These are phyloP conservation scores for Neurospora sp. DNA, from an alignment of 495 filamentous ascomycete species.

Conservation along the genomic window DNA sequence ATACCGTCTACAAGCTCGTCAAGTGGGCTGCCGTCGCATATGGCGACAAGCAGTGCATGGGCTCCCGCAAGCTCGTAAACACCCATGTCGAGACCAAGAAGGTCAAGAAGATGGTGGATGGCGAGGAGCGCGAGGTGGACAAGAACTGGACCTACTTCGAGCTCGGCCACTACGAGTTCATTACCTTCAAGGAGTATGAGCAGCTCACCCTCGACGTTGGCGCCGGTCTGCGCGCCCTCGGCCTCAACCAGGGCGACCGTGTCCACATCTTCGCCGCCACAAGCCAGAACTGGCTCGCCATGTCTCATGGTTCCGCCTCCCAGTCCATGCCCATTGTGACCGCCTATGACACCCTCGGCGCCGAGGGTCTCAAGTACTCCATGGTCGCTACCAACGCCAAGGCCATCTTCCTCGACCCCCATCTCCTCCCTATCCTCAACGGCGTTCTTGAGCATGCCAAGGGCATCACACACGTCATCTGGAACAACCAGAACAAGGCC, in stretches of 20 bases:
- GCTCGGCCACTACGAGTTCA: constrained; percentile 76
- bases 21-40: constrained; percentile 66
- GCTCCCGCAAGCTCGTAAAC: constrained; percentile 67
- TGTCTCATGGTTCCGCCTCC: constrained; percentile 41
- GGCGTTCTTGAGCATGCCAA: constrained; percentile 73
- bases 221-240: constrained; percentile 67
- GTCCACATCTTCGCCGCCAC: constrained; percentile 89
- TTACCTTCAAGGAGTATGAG: constrained; percentile 84
- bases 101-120: constrained; percentile 92
- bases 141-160: constrained; percentile 98
- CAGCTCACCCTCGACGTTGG: constrained; percentile 63
- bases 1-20: constrained; percentile 82
- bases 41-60: constrained; percentile 83
- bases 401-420: constrained; percentile 83
- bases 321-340: constrained; percentile 58
- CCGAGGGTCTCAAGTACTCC: constrained; percentile 87
- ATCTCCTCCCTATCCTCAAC: constrained; percentile 67
- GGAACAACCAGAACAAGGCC: constrained; percentile 69
- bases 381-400: constrained; percentile 77
- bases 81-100: constrained; percentile 90
- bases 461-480: constrained; percentile 74
- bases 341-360: constrained; percentile 81
- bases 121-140: constrained; percentile 76
- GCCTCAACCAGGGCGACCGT: constrained; percentile 59
- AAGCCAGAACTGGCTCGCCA: constrained; percentile 70